Percentiles rank a stretch among this genome's conserved stretches.
Conservation (phyloP, 495 filamentous ascomycete genomes). For the Hyaloscypha variabilis region DNA sequence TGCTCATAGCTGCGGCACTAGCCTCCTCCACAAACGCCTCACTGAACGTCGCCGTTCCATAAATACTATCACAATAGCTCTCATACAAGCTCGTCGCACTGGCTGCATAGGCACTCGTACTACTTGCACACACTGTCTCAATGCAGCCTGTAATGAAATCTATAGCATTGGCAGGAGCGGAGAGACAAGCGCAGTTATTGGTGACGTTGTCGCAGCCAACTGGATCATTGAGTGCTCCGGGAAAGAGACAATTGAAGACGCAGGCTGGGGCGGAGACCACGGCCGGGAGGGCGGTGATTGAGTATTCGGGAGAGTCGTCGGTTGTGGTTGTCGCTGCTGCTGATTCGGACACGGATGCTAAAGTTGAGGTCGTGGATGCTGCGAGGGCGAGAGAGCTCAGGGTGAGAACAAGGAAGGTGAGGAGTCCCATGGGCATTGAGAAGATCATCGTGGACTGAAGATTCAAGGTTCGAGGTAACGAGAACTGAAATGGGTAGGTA, state of each 20-base stretch:
- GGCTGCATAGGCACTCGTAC: slow-evolving; percentile 8
- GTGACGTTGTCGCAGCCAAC: slow-evolving; percentile 19
- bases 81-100: slow-evolving; percentile 21
- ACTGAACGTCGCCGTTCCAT: slow-evolving; percentile 13
- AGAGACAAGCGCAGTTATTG: slow-evolving; percentile 21
- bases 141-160: slow-evolving; percentile 17
- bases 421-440: neutral
- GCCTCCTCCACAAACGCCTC: slow-evolving; percentile 8
- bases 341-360: neutral
- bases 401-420: neutral
- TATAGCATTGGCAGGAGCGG: slow-evolving; percentile 14
- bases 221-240: slow-evolving; percentile 16
- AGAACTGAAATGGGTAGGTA: no score
- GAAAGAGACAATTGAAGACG: slow-evolving; percentile 20
- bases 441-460: neutral
- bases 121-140: slow-evolving; percentile 14
- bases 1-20: neutral
- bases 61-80: slow-evolving; percentile 19
- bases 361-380: slow-evolving; percentile 7
- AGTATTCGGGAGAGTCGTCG: slow-evolving; percentile 7
- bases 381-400: neutral
- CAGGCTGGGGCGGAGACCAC: slow-evolving; percentile 1
- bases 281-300: slow-evolving; percentile 18
- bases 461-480: neutral
- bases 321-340: neutral